Evolutionary conservation across 805 yeast genomes (phyloP).

Genomic region (Nakazawaea anatomiae): DNA sequence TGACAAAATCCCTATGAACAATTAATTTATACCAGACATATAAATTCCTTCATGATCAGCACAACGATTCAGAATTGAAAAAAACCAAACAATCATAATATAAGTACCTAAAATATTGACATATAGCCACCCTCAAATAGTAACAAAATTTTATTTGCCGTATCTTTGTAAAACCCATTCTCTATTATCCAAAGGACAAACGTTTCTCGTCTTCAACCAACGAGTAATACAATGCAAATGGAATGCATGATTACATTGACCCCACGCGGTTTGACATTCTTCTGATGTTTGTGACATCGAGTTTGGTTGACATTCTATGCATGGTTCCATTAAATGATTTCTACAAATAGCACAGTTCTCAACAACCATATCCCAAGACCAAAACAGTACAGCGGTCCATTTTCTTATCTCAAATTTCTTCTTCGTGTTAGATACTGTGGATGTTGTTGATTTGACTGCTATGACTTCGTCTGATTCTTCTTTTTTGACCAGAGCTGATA

Average conservation of each 20-base stretch:
- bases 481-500: not conserved
- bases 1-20: too few species aligned
- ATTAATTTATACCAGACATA: too few species aligned
- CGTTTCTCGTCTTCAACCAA: conserved; percentile 93
- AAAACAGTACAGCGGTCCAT: conserved; percentile 99
- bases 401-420: conserved; percentile 89
- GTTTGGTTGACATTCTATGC: conserved; percentile 93
- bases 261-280: conserved; percentile 96
- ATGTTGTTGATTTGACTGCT: not conserved
- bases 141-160: conserved; percentile 6
- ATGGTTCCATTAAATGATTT: conserved; percentile 96
- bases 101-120: too few species aligned
- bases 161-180: conserved; percentile 56
- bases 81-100: not conserved
- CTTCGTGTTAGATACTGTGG: conserved; percentile 24
- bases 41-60: too few species aligned
- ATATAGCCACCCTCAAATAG: not conserved
- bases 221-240: conserved; percentile 94
- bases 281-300: conserved; percentile 54
- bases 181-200: conserved; percentile 92
- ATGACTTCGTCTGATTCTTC: not conserved
- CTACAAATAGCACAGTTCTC: conserved; percentile 98
- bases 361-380: conserved; percentile 98
- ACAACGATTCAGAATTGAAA: too few species aligned
- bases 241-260: conserved; percentile 96